Percentiles rank a stretch among this genome's conserved stretches.
phyloP scores from a whole-genome alignment of 2,329 filamentous ascomycete species.

The Fusarium torreyae region DNA sequence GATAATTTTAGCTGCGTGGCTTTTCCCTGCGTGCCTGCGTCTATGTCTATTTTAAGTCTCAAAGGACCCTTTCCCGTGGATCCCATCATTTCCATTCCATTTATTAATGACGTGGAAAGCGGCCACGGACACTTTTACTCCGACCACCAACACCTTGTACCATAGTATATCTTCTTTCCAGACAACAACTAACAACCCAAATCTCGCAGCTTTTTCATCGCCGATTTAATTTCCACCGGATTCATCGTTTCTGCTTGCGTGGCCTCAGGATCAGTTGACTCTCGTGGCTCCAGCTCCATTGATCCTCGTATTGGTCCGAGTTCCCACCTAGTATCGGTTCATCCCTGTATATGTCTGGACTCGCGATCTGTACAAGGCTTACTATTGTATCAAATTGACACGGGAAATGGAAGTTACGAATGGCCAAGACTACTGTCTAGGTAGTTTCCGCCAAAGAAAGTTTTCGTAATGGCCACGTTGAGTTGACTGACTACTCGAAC shows the following conservation, averaged over 20 bases:
- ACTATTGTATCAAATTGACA: neutral
- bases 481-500: neutral
- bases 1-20: slow-evolving; percentile 38
- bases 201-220: slow-evolving; percentile 2
- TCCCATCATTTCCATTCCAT: slow-evolving; percentile 9
- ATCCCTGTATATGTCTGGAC: slow-evolving; percentile 27
- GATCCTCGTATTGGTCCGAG: slow-evolving; percentile 19
- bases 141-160: slow-evolving; percentile 4
- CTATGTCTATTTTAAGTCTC: slow-evolving; percentile 35
- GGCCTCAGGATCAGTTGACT: slow-evolving; percentile 1
- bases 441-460: neutral
- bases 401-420: neutral
- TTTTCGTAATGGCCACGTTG: neutral
- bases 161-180: neutral
- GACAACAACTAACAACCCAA: neutral
- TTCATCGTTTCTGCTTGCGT: slow-evolving; percentile 24
- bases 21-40: slow-evolving; percentile 8
- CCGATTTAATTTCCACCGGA: neutral
- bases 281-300: neutral
- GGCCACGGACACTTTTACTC: neutral
- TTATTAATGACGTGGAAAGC: slow-evolving; percentile 25
- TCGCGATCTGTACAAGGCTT: slow-evolving; percentile 15
- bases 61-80: slow-evolving; percentile 8
- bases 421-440: neutral
- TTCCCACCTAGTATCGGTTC: slow-evolving; percentile 9